Conservation (phyloP, 208 protist genomes). For the Crithidia mellificae region DNA sequence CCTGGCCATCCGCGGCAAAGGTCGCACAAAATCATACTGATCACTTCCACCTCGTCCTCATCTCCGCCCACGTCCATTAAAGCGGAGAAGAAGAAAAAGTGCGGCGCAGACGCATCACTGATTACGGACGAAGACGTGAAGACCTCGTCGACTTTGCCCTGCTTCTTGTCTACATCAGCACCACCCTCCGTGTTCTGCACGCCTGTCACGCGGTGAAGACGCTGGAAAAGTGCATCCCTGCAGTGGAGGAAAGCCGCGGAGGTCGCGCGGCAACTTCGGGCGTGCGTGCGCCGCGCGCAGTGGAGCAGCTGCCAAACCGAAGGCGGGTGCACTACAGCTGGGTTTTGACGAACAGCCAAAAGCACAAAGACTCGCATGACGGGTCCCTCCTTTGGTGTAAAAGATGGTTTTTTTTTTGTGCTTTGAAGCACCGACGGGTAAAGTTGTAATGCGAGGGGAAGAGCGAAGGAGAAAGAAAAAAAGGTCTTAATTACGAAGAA, state of each 20-base stretch:
- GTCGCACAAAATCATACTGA: conserved; percentile 20
- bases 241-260: conserved; percentile 19
- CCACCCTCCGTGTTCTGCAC: not conserved
- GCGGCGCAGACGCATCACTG: not conserved
- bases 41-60: conserved; percentile 27
- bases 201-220: conserved; percentile 8
- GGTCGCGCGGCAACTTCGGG: conserved; percentile 23
- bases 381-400: too few relatives aligned
- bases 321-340: conserved; percentile 9
- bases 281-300: conserved; percentile 1
- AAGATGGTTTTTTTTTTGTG: not conserved
- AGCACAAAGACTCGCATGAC: conserved; percentile 33
- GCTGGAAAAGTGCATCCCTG: conserved; percentile 22
- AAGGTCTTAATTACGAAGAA: too few relatives aligned
- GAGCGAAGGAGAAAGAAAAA: too few relatives aligned
- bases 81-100: conserved; percentile 23
- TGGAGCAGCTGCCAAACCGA: conserved; percentile 36
- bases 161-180: not conserved
- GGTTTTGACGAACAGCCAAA: conserved; percentile 11
- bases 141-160: not conserved
- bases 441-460: too few relatives aligned
- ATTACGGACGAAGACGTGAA: not conserved
- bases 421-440: too few relatives aligned
- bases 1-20: conserved; percentile 24
- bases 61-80: conserved; percentile 23